Percentiles rank a stretch among this genome's conserved stretches.
Conservation (phyloP, 2,329 filamentous ascomycete species). For the Ceratocystis huliohia region DNA sequence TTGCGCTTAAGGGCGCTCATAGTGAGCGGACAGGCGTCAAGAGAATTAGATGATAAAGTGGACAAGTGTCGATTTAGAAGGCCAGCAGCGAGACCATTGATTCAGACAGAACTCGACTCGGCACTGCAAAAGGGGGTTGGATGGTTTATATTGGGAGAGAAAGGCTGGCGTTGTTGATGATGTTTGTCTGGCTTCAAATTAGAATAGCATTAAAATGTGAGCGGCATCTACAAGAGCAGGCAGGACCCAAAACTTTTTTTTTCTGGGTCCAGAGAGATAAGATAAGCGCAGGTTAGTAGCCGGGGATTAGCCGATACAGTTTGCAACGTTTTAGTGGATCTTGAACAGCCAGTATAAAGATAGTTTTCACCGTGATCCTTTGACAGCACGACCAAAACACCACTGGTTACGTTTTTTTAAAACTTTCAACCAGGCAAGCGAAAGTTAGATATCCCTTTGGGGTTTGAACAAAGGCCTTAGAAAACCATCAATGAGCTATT, state of each 20-base stretch:
- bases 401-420: no score
- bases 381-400: no score
- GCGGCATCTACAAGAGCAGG: conserved; percentile 7
- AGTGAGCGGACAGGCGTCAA: conserved; percentile 7
- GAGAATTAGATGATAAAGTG: conserved; percentile 17
- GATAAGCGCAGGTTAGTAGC: conserved; percentile 15
- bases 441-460: no score
- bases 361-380: no score
- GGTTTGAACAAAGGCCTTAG: no score
- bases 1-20: conserved; percentile 49
- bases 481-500: no score
- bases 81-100: conserved; percentile 6
- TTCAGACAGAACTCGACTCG: conserved; percentile 8
- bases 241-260: conserved; percentile 27
- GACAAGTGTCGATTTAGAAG: conserved; percentile 12
- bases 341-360: no score
- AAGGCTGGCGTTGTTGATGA: background rate
- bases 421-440: no score
- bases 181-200: conserved; percentile 8
- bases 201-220: background rate
- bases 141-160: background rate
- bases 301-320: background rate
- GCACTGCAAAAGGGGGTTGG: conserved; percentile 4
- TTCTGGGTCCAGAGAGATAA: conserved; percentile 22
- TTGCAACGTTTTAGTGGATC: no score